Conservation (phyloP, 2,329 filamentous ascomycete species). For the Penicillium freii region DNA sequence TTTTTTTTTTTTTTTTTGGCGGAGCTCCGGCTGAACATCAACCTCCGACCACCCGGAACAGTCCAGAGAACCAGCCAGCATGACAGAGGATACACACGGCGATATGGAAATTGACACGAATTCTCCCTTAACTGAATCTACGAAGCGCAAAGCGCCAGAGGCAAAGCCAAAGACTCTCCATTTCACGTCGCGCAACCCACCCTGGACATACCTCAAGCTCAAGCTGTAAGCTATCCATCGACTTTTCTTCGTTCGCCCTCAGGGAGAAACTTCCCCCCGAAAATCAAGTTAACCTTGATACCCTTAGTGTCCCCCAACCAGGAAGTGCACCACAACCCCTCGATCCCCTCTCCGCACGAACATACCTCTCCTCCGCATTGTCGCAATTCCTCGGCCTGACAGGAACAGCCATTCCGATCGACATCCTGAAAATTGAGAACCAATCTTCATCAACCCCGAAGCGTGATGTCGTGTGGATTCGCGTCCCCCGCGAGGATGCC, state of each 20-base stretch:
- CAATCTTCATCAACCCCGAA: not conserved
- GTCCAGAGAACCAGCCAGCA: not conserved
- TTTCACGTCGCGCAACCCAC: conserved; percentile 45
- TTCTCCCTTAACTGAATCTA: not conserved
- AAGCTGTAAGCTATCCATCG: conserved; percentile 34
- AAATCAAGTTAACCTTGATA: conserved; percentile 1
- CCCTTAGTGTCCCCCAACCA: conserved; percentile 31
- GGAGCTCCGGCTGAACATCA: conserved; percentile 1
- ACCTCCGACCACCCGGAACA: not conserved
- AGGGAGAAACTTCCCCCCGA: rapidly evolving
- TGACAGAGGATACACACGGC: conserved; percentile 3
- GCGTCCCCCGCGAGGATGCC: conserved; percentile 47
- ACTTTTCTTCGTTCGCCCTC: not conserved
- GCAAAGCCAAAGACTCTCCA: conserved; percentile 21
- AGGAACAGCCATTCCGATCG: conserved; percentile 48
- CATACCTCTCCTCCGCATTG: conserved; percentile 47
- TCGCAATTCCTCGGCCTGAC: conserved; percentile 49
- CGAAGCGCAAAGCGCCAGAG: conserved; percentile 31
- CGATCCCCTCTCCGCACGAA: conserved; percentile 48
- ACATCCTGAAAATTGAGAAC: conserved; percentile 44
- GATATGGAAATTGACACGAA: conserved; percentile 1
- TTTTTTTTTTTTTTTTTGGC: conserved; percentile 8
- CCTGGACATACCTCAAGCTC: conserved; percentile 46
- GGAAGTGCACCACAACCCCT: conserved; percentile 27
- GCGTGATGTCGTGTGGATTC: conserved; percentile 39